Base-by-base conservation (phyloP, 2,329 filamentous ascomycete genomes). In the Sclerotinia glacialis region DNA sequence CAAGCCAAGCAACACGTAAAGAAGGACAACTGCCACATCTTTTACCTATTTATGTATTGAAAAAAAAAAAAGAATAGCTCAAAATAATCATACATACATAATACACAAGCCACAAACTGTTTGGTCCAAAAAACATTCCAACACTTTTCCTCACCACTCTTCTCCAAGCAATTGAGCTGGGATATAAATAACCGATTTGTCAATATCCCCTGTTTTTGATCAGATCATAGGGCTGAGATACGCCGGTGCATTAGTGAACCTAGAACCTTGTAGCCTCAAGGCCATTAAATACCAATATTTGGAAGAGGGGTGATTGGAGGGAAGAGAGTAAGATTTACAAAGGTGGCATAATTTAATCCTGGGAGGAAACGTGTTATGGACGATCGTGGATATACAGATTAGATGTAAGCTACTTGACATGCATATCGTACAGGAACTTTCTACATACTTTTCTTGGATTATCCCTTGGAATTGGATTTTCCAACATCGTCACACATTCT, bases 211-310 rank as follows among this genome's bases (percentile, higher is more conserved):
- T 65, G 64, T 16, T 1, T 18, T 49, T 31, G 62, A 55, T 55
- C 52, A 64, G 54, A 65, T 61, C 64, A 52, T 65, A 65, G 64
- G 64, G 64, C 64, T 65, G 64, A 65, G 47, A 65, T 28, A 52
- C 49, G 34, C 26, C 9, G 9, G 28, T 31, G 46, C 18, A 5
- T 65, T 60, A 28, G 62, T 56, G 37, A 60, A 23, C 44, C n/a
- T 18, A 37, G 58, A 59, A 59, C 42, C 42, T 59, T 16, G 56
- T 47, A 47, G 44, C 44, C 28, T 60, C 21, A 37, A 60, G 21
- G 42, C 26, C 26, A 59, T 16, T 5, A n/a, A 16, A 34, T 59
- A 18, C 18, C 21, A 34, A 6, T 34, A 46, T 54, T 34, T 31
- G 31, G 18, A 26, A 5, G 42, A 11, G n/a, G 21, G 8, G 8